Base-by-base conservation (phyloP, 2,329 filamentous ascomycete genomes). In the Xylaria sp. region DNA sequence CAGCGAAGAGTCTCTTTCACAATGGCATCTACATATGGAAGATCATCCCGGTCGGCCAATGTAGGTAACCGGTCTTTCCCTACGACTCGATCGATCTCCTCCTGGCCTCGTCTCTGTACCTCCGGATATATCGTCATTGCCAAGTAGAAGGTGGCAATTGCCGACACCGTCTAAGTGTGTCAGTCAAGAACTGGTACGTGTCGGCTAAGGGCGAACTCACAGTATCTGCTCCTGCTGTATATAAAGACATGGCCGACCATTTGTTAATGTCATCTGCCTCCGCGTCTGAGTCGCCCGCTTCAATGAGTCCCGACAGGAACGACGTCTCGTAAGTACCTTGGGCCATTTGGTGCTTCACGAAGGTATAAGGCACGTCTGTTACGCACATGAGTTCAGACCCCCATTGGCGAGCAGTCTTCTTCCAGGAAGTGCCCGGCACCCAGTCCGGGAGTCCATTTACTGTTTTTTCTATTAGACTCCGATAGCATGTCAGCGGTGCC, bases 91-190 rank as follows among this genome's bases (percentile, higher is more conserved):
- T 78, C 76, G 23, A 78, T 74, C 34, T 76, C 73, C 60, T 74
- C 72, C 55, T 73, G 82, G 74, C 67, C 81, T 74, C 70, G 78
- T 6, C 72, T 74, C 46, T 86, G 84, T 0, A 82, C 79, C 28
- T 85, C 81, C 0, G 85, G 86, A 56, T 80, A 80, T 2, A 84
- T 54, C 2, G 77, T 78, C 82, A 88, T 86, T 6, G 82, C 83
- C 2, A 87, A 75, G 72, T 83, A 84, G 76, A 87, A 87, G 44
- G 62, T 51, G 18, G 28, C 46, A 44, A 65, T 62, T 18, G 66
- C 37, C 37, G 61, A 46, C 18, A 65, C 48, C 23, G 61, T 62
- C 66, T 69, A 50, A 3, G 48, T 15, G 7, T 8, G 51, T 52
- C 15, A 54, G 57, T 52, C 20, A 58, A 52, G 13, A 37, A 41